Conservation (phyloP, 2,329 filamentous ascomycete genomes). For the Pseudopithomyces chartarum region DNA sequence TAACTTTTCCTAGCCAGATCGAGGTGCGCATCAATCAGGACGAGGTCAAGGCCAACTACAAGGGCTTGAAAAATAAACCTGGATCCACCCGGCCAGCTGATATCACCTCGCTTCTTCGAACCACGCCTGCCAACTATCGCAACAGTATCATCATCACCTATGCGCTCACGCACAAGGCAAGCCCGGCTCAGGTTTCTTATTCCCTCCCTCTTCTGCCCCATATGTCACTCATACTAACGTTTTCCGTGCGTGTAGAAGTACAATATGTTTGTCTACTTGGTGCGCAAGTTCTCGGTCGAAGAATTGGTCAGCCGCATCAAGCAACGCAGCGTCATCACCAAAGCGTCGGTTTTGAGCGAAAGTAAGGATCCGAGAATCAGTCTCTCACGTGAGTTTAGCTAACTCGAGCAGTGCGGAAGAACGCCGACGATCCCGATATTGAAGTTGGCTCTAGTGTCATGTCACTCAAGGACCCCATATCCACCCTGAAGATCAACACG, state of each 20-base stretch:
- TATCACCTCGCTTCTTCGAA: constrained; percentile 76
- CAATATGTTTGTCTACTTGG: constrained; percentile 72
- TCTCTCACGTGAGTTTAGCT: constrained; percentile 2
- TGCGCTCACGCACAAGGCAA: constrained; percentile 85
- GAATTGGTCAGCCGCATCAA: constrained; percentile 72
- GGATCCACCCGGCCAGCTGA: constrained; percentile 93
- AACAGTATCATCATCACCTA: constrained; percentile 89
- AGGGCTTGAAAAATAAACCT: constrained; percentile 93
- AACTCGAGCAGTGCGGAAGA: constrained; percentile 68
- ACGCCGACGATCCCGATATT: constrained; percentile 85
- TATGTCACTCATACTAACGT: constrained; percentile 22
- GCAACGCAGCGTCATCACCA: constrained; percentile 73
- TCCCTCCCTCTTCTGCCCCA: constrained; percentile 4
- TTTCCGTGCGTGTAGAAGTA: constrained; percentile 40
- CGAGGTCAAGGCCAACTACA: constrained; percentile 89
- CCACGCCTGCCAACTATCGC: constrained; percentile 68
- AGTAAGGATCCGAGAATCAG: constrained; percentile 58
- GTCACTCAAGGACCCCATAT: constrained; percentile 90
- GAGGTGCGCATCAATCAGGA: constrained; percentile 89
- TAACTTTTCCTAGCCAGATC: constrained; percentile 89
- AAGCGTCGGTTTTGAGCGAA: constrained; percentile 80
- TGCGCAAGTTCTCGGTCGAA: constrained; percentile 72
- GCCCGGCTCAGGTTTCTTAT: constrained; percentile 41
- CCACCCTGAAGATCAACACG: constrained; percentile 77
- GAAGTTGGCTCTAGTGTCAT: constrained; percentile 85